phyloP scores from a whole-genome alignment of 139 green algal species.

The Coelastrella sp. region DNA sequence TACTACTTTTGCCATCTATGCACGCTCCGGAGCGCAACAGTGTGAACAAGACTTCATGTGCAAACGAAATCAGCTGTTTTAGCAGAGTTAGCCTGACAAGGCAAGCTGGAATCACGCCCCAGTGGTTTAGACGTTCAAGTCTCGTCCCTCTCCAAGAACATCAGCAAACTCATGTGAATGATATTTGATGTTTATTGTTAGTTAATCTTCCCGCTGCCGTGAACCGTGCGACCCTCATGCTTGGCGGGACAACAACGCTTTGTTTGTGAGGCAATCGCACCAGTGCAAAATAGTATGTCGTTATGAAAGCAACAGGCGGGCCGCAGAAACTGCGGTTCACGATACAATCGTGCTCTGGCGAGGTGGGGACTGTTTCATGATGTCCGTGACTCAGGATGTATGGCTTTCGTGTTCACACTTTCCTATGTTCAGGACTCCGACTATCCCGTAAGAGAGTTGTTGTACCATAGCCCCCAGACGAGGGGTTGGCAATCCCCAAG shows the following conservation, averaged over 20 bases:
- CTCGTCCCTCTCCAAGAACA: too few species aligned
- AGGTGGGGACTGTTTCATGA: slow-evolving; percentile 42
- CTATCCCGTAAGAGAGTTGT: slow-evolving; percentile 83
- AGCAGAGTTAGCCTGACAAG: too few species aligned
- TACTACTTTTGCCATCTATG: too few species aligned
- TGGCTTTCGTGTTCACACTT: not conserved
- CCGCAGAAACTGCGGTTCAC: slow-evolving; percentile 70
- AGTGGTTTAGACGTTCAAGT: too few species aligned
- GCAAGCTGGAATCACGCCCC: too few species aligned
- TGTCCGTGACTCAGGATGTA: not conserved
- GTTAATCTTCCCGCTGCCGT: too few species aligned
- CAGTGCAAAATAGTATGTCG: not conserved
- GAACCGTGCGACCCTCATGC: not conserved
- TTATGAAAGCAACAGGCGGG: slow-evolving; percentile 63
- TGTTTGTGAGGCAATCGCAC: not conserved
- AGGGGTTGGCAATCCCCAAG: slow-evolving; percentile 87
- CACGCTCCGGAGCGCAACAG: too few species aligned
- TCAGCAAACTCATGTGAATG: too few species aligned
- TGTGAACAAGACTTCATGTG: too few species aligned
- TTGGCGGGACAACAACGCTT: slow-evolving; percentile 1
- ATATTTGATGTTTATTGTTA: too few species aligned
- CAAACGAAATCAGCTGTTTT: too few species aligned
- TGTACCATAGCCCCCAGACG: slow-evolving; percentile 82
- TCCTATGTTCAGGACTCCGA: slow-evolving; percentile 75
- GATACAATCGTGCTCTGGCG: slow-evolving; percentile 61